phyloP scores from a whole-genome alignment of 2,329 filamentous ascomycete genomes.

The Plenodomus lindquistii region DNA sequence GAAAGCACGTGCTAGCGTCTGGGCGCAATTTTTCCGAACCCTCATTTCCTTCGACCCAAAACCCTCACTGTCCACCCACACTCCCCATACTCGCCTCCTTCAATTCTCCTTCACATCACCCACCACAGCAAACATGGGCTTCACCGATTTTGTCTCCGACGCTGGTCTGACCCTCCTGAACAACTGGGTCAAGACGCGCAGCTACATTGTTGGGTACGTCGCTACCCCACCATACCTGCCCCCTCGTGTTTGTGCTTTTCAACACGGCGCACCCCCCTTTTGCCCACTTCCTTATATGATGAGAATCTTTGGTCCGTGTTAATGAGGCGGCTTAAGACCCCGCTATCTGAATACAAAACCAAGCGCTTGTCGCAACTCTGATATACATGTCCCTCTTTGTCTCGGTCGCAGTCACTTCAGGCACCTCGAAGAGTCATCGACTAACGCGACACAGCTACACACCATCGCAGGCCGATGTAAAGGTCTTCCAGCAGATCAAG shows the following conservation, averaged over 20 bases:
- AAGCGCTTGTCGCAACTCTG: conserved; percentile 80
- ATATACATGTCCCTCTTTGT: conserved; percentile 10
- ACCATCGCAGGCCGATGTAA: conserved; percentile 94
- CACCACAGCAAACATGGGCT: conserved; percentile 62
- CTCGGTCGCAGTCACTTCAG: not conserved
- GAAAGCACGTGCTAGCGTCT: conserved; percentile 20
- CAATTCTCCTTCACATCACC: conserved; percentile 13
- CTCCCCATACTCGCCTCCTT: conserved; percentile 18
- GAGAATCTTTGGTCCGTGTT: conserved; percentile 95
- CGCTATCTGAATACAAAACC: conserved; percentile 77
- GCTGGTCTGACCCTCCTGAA: conserved; percentile 70
- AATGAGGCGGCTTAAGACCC: conserved; percentile 92
- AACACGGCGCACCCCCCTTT: conserved; percentile 27
- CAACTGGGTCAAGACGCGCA: conserved; percentile 73
- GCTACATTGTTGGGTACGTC: conserved; percentile 83
- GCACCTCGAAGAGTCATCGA: conserved; percentile 17
- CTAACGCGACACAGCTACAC: conserved; percentile 54
- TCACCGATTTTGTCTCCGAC: conserved; percentile 69
- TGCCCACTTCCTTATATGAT: conserved; percentile 61
- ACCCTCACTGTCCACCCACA: conserved; percentile 21
- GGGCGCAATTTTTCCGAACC: conserved; percentile 19
- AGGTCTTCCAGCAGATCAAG: conserved; percentile 87
- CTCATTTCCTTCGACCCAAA: conserved; percentile 24
- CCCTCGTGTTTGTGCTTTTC: conserved; percentile 19
- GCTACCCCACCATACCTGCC: conserved; percentile 32